Evolutionary conservation across 179 eudicot species (phyloP), one percentile per base, ranked within the genome.

Genomic region (Silene coronaria): DNA sequence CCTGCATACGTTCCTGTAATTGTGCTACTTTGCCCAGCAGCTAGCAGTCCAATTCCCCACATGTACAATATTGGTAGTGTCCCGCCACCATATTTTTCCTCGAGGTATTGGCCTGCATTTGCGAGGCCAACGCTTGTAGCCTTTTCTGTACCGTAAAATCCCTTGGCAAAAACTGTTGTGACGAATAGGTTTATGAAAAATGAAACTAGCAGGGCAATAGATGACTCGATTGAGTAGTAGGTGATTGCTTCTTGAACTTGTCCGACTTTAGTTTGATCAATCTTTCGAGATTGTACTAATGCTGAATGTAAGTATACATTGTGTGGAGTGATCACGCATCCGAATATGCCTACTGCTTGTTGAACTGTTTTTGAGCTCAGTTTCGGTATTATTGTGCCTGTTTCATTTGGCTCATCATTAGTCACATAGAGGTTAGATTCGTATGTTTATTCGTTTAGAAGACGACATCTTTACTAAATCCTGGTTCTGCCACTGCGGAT

Each of bases 1-100:
- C 97, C 97, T 0, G 98, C 98, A 73, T 94, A 94, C 36, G 98
- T 94, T 32, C 98, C 97, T 1, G 98, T 90, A 27, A 90, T 90
- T 13, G 96, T 90, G 80, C 92, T 88, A 76, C 96, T 90, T 70
- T 88, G 90, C 19, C 96, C 92, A 7, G 96, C 92, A 28, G 96
- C 86, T 58, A 90, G 77, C 38, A 90, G 81, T 21, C 96, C 96
- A 26, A 90, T 80, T 24, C 90, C 96, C 96, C 96, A 90, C 60
- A 90, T 85, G 76, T 90, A 90, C 2, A 88, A 77, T 68, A 90
- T 87, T 3, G 96, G 92, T 66, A 90, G 70, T 2, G 73, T 8
- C 1, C 95, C 95, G 69, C 91, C 96, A 42, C 96, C 96, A 58
- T 88, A 90, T 58, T 87, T 88, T 62, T 84, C 77, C 72, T 90